Percentiles rank a stretch among this genome's conserved stretches.
phyloP scores from a whole-genome alignment of 2,329 filamentous ascomycete species.

The Hymenoscyphus fructigenus region DNA sequence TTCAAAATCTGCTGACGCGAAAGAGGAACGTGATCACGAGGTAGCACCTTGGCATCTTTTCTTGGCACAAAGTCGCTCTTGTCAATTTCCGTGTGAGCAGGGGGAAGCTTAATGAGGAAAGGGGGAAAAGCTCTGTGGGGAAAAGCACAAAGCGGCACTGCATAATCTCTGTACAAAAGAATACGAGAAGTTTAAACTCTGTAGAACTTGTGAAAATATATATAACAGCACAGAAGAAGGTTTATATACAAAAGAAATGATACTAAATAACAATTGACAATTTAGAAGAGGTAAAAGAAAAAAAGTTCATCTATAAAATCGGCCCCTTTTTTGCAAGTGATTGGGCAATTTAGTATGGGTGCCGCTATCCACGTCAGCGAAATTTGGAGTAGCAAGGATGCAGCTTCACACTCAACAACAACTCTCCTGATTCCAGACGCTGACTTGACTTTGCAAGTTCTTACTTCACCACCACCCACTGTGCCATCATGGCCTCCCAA shows the following conservation, averaged over 20 bases:
- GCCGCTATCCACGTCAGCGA: slow-evolving; percentile 2
- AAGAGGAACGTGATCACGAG: neutral
- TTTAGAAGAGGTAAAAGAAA: neutral
- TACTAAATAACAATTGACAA: neutral
- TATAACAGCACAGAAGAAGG: neutral
- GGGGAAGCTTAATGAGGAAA: neutral
- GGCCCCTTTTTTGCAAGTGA: neutral
- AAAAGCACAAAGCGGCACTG: neutral
- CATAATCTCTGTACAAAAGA: neutral
- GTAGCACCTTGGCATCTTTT: neutral
- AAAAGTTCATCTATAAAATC: neutral
- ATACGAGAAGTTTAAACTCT: neutral
- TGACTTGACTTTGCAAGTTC: neutral
- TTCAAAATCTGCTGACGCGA: neutral
- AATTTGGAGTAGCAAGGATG: slow-evolving; percentile 1
- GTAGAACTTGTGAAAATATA: neutral
- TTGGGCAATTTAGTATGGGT: neutral
- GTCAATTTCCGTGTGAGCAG: neutral
- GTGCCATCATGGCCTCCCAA: slow-evolving; percentile 19
- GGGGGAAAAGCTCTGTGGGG: neutral
- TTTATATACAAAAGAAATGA: neutral
- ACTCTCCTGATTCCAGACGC: slow-evolving; percentile 6
- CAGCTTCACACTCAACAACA: neutral
- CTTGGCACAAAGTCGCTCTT: neutral
- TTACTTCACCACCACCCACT: neutral